Evolutionary conservation across 2,329 filamentous ascomycete genomes (phyloP), one percentile per base, ranked within the genome.

Genomic region (Ophiobolus disseminans): DNA sequence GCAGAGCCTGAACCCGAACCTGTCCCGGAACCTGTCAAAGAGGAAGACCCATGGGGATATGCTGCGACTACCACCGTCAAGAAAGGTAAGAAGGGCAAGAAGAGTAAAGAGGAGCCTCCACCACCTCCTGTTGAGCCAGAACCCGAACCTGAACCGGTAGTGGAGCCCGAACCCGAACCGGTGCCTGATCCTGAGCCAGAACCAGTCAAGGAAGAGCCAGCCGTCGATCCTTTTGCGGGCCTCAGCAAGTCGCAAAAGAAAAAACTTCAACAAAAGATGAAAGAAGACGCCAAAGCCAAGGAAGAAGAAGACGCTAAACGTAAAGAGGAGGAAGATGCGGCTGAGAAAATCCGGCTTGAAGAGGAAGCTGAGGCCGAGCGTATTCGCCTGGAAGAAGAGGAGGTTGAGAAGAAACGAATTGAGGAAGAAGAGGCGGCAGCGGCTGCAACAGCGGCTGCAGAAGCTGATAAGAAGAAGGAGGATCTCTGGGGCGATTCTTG

Each of bases 161-260:
- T 59, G 28, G 45, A n/a, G 25, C 57, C 65, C 14, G 69, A 73
- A 37, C 65, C 65, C 3, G 64, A 67, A 48, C 55, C 62, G 7
- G 58, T 68, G 28, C 56, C 43, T 16, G 66, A 70, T 36, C 62
- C 59, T 6, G 69, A 70, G 44, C 64, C 62, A 4, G 73, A 73
- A 39, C 73, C 76, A 17, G 73, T 74, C 50, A 67, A 69, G n/a
- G 75, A 77, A 48, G 69, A 69, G 25, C 66, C 55, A 50, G 68
- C 65, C 28, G 56, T 62, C 9, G 66, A 69, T 48, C 68, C 68
- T 10, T 64, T 65, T 40, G 57, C 58, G 17, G 64, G 63, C 20
- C 59, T 69, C 21, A 66, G 57, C 44, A 70, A 68, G 45, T 53
- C 58, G 26, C 60, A 68, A 31, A 65, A 50, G 43, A 69, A 66